Conservation (phyloP, 495 filamentous ascomycete species). For the Penicillium simplicissimum region DNA sequence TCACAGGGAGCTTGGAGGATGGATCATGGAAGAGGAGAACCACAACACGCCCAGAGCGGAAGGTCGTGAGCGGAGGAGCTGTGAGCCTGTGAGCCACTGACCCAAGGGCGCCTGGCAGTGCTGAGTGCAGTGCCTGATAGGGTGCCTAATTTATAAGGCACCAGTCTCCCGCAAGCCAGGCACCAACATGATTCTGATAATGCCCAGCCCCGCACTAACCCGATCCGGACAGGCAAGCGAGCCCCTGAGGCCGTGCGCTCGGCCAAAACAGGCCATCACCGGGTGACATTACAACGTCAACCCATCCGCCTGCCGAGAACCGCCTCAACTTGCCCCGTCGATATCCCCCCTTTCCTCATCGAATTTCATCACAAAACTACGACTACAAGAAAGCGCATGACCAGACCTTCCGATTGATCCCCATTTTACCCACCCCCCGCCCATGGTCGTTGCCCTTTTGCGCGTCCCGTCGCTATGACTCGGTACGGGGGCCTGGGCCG, state of each 20-base stretch:
- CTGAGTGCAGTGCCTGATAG: too few species aligned
- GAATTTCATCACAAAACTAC: constrained; percentile 57
- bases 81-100: too few species aligned
- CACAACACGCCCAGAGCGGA: constrained; percentile 1
- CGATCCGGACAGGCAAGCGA: constrained; percentile 45
- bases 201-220: constrained; percentile 52
- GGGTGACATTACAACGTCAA: constrained; percentile 63
- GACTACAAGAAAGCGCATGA: constrained; percentile 57
- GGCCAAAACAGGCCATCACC: constrained; percentile 46
- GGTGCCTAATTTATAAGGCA: background rate
- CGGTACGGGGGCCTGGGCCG: constrained; percentile 57
- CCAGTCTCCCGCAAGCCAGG: background rate
- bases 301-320: constrained; percentile 53
- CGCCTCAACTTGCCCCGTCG: constrained; percentile 54
- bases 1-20: background rate
- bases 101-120: background rate
- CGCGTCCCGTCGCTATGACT: constrained; percentile 66
- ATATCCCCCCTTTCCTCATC: constrained; percentile 53
- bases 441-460: constrained; percentile 48
- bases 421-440: constrained; percentile 41
- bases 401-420: constrained; percentile 44
- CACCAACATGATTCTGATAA: constrained; percentile 45
- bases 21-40: background rate
- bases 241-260: constrained; percentile 52
- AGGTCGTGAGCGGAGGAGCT: background rate